Percentiles rank a stretch among this genome's conserved stretches.
Evolutionary conservation across 441 rosid species (phyloP).

Genomic region (Geranium incanum): DNA sequence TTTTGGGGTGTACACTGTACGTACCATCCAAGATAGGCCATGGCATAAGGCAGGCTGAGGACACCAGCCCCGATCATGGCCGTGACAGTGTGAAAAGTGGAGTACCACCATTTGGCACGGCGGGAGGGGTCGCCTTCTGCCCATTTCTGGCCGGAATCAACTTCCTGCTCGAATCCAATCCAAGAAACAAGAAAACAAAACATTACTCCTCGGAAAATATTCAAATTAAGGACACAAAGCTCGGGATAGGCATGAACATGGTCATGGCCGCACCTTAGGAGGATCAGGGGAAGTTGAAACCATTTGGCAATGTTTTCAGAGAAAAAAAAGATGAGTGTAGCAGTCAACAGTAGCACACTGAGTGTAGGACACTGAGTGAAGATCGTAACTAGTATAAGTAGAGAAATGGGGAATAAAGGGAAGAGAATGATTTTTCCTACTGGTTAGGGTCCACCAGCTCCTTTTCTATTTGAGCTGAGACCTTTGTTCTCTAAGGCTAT

Average conservation of each 20-base stretch:
- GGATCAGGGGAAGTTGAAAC: conserved; percentile 48
- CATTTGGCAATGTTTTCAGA: conserved; percentile 29
- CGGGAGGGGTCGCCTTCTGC: conserved; percentile 45
- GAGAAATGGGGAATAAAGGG: conserved; percentile 19
- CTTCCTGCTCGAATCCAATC: conserved; percentile 36
- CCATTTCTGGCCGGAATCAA: conserved; percentile 49
- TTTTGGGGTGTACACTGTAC: background rate
- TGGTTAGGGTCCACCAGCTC: background rate
- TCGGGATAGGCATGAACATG: background rate
- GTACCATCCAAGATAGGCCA: conserved; percentile 95
- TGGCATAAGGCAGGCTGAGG: conserved; percentile 86
- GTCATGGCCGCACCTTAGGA: conserved; percentile 36
- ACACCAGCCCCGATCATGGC: conserved; percentile 99
- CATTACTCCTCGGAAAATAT: background rate
- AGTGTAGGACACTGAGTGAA: conserved; percentile 18
- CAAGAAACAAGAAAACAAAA: background rate
- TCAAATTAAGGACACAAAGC: background rate
- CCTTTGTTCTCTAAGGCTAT: conserved; percentile 7
- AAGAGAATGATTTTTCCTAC: conserved; percentile 15
- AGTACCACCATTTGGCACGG: conserved; percentile 91
- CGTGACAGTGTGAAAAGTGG: conserved; percentile 80
- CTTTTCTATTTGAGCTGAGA: background rate
- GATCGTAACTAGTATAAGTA: conserved; percentile 22
- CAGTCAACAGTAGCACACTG: conserved; percentile 6
- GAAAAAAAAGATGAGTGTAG: conserved; percentile 9